Evolutionary conservation across 2,329 filamentous ascomycete species (phyloP).

Genomic region (Calonectria crousiana): DNA sequence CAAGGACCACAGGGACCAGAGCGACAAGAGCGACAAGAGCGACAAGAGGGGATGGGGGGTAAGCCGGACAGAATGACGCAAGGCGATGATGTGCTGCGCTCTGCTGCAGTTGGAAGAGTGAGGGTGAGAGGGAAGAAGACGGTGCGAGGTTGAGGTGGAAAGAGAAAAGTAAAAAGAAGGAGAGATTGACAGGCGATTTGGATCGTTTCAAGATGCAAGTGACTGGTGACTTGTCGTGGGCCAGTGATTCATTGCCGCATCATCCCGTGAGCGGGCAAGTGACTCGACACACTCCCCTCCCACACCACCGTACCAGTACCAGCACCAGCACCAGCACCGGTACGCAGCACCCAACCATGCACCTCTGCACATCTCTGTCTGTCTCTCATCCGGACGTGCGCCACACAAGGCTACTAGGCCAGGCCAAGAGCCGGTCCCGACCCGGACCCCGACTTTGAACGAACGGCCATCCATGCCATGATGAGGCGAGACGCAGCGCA

Average conservation of each 20-base stretch:
- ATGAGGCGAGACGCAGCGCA: background rate
- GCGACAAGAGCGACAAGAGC: conserved; percentile 18
- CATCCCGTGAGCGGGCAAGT: conserved; percentile 45
- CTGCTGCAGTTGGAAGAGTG: background rate
- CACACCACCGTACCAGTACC: background rate
- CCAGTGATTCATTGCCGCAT: conserved; percentile 49
- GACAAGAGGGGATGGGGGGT: conserved; percentile 18
- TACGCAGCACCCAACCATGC: background rate
- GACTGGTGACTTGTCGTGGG: conserved; percentile 41
- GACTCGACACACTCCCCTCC: conserved; percentile 29
- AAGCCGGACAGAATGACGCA: conserved; percentile 38
- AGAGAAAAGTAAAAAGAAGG: conserved; percentile 6
- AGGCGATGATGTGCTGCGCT: conserved; percentile 16
- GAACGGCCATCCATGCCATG: conserved; percentile 8
- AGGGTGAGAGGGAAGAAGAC: background rate
- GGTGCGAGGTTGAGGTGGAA: background rate
- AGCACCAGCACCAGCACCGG: background rate
- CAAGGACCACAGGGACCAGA: conserved; percentile 9
- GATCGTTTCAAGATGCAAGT: conserved; percentile 37
- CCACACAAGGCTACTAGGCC: conserved; percentile 27
- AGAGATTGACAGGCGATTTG: conserved; percentile 30
- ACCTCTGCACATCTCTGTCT: background rate
- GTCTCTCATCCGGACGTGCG: conserved; percentile 35
- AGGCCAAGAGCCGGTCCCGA: conserved; percentile 16
- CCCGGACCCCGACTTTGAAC: conserved; percentile 7